phyloP scores from a whole-genome alignment of 1,284 basidiomycete genomes.

The Neonothopanus nambi region DNA sequence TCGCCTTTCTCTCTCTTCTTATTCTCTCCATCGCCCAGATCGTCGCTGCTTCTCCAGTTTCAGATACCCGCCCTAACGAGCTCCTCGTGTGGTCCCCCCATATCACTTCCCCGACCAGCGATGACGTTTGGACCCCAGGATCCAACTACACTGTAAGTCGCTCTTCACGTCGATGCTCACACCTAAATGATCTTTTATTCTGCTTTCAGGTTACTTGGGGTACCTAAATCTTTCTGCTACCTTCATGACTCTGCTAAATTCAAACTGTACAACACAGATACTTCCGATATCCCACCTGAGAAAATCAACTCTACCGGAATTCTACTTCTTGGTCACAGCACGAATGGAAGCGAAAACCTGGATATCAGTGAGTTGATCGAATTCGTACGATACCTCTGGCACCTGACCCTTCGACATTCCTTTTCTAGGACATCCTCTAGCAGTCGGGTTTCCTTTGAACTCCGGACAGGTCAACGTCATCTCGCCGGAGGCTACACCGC shows the following conservation, averaged over 20 bases:
- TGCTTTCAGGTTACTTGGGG: neutral
- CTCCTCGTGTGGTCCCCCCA: neutral
- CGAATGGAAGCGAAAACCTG: conserved; percentile 38
- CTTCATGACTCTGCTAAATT: neutral
- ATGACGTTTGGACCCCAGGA: neutral
- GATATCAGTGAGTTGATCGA: conserved; percentile 34
- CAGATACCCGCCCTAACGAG: neutral
- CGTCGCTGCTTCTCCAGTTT: neutral
- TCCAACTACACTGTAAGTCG: neutral
- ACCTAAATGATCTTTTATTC: neutral
- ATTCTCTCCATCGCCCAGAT: neutral
- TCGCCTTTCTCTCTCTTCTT: neutral
- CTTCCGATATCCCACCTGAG: conserved; percentile 4
- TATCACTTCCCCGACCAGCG: neutral
- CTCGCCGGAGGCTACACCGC: conserved; percentile 30
- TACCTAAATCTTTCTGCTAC: neutral
- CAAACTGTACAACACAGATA: neutral
- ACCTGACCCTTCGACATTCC: neutral
- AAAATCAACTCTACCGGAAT: neutral
- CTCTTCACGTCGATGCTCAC: neutral
- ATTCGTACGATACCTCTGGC: neutral
- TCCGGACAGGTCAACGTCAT: conserved; percentile 31
- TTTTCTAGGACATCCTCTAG: conserved; percentile 33
- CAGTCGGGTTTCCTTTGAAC: conserved; percentile 32
- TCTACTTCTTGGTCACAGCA: conserved; percentile 5